A percentile compares a stretch with the other conserved stretches of the same genome.
Evolutionary conservation across 1,284 basidiomycete species (phyloP).

Genomic region (Trichosporon sp.): DNA sequence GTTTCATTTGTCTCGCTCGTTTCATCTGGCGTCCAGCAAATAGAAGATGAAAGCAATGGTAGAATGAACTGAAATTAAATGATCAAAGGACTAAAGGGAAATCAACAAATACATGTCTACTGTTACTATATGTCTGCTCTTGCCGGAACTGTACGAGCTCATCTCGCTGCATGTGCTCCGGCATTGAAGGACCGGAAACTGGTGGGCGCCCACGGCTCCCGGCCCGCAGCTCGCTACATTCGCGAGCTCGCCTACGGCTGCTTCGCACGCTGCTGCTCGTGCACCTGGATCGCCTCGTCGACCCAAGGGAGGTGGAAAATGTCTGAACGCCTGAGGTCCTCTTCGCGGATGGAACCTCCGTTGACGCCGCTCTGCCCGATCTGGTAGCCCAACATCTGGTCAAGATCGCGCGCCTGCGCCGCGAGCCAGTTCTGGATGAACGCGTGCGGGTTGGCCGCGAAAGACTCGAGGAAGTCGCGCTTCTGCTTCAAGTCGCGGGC

Average conservation of each 20-base stretch:
- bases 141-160: too few relatives aligned
- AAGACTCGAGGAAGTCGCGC: constrained; percentile 79
- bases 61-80: too few relatives aligned
- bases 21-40: background rate
- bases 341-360: constrained; percentile 67
- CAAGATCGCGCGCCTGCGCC: constrained; percentile 86
- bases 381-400: constrained; percentile 78
- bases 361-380: constrained; percentile 65
- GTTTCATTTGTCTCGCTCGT: background rate
- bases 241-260: background rate
- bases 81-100: background rate
- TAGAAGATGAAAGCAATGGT: too few relatives aligned
- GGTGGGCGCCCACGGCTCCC: too few relatives aligned
- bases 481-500: constrained; percentile 83
- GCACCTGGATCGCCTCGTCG: constrained; percentile 55
- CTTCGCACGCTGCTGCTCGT: constrained; percentile 48
- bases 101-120: constrained; percentile 12
- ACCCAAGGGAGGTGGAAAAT: constrained; percentile 88
- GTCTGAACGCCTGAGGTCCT: constrained; percentile 83
- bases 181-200: too few relatives aligned
- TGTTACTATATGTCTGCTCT: constrained; percentile 4
- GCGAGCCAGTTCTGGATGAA: constrained; percentile 90
- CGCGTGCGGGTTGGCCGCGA: constrained; percentile 62
- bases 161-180: too few relatives aligned
- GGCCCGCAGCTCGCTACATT: background rate